phyloP scores from a whole-genome alignment of 305 asterid species.

The Withania somnifera region DNA sequence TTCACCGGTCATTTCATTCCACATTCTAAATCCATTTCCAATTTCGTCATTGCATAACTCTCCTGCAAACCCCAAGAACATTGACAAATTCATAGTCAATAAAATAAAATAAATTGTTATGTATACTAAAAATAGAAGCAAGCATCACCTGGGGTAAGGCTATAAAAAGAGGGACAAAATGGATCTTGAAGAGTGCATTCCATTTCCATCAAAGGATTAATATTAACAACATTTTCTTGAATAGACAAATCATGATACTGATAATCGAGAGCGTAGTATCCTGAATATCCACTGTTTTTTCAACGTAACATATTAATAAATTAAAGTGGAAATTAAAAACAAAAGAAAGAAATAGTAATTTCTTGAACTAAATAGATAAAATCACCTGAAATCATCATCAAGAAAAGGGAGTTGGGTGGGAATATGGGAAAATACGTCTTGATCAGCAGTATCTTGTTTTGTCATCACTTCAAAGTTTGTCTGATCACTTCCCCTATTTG shows the following conservation, averaged over 20 bases:
- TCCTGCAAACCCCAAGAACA: slow-evolving; percentile 15
- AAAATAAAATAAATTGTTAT: no score
- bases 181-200: slow-evolving; percentile 21
- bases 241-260: slow-evolving; percentile 14
- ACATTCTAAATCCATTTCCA: slow-evolving; percentile 4
- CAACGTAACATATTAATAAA: not conserved
- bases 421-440: slow-evolving; percentile 16
- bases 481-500: not conserved
- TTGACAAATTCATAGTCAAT: not conserved
- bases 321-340: not conserved
- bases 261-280: slow-evolving; percentile 3
- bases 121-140: no score
- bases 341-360: not conserved
- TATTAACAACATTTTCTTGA: slow-evolving; percentile 20
- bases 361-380: not conserved
- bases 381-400: slow-evolving; percentile 40
- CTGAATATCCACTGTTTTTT: slow-evolving; percentile 9
- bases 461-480: slow-evolving; percentile 5
- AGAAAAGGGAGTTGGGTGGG: slow-evolving; percentile 29
- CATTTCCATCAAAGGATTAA: slow-evolving; percentile 16
- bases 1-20: slow-evolving; percentile 18
- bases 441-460: slow-evolving; percentile 29
- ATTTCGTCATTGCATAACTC: slow-evolving; percentile 4
- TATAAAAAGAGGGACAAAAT: slow-evolving; percentile 12
- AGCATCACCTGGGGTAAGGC: slow-evolving; percentile 26